A percentile compares a stretch with the other conserved stretches of the same genome.
Conservation (phyloP, 768 basidiomycete species). For the Mycena vulgaris region DNA sequence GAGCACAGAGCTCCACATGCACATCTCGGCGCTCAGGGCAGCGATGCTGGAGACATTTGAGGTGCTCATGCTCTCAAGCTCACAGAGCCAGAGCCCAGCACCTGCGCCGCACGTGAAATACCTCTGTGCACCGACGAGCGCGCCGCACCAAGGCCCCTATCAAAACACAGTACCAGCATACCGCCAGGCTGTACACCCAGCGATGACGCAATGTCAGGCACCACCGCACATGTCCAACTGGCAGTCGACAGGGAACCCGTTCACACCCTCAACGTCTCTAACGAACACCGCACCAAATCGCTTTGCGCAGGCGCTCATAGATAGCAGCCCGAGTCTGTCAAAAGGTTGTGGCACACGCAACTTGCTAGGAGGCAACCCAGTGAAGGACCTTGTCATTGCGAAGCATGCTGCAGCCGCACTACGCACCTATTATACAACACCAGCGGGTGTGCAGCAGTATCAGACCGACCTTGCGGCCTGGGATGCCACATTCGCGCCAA, state of each 20-base stretch:
- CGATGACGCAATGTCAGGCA: too few relatives aligned
- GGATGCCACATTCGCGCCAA: neutral
- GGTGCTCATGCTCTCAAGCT: too few relatives aligned
- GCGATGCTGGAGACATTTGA: too few relatives aligned
- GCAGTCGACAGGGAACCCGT: neutral
- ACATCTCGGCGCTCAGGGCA: neutral
- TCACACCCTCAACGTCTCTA: neutral
- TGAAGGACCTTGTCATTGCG: neutral
- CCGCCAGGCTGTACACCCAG: too few relatives aligned
- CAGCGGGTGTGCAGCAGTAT: neutral
- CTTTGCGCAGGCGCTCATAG: neutral
- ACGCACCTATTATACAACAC: neutral
- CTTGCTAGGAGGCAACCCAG: conserved; percentile 10
- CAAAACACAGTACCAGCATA: too few relatives aligned
- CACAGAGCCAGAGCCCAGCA: too few relatives aligned
- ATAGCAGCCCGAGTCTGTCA: neutral
- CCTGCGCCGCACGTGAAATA: too few relatives aligned
- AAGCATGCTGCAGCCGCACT: neutral
- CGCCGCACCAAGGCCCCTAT: too few relatives aligned
- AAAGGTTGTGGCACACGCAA: neutral
- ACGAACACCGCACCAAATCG: neutral
- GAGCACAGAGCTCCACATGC: neutral
- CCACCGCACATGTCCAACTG: too few relatives aligned
- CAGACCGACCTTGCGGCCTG: neutral
- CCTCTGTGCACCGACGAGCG: too few relatives aligned